phyloP scores from a whole-genome alignment of 2,329 filamentous ascomycete species.

The Cadophora sp. region DNA sequence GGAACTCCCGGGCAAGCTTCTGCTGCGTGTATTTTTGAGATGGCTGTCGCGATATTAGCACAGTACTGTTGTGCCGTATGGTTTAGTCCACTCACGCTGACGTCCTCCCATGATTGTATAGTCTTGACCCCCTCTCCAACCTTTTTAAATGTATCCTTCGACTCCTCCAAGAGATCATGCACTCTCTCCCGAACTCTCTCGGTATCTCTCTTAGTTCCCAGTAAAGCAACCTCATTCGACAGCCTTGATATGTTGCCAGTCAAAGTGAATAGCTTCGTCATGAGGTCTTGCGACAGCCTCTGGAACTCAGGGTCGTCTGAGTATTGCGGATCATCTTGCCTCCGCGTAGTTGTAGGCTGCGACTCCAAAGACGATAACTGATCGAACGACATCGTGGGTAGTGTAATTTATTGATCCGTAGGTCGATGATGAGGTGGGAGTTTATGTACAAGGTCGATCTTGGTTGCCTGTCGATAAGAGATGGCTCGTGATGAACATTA shows the following conservation, averaged over 20 bases:
- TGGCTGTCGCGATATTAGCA: slow-evolving; percentile 60
- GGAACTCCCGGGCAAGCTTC: slow-evolving; percentile 93
- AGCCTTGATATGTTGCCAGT: slow-evolving; percentile 88
- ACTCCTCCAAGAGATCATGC: slow-evolving; percentile 85
- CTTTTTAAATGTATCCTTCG: slow-evolving; percentile 84
- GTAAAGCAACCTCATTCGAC: slow-evolving; percentile 80
- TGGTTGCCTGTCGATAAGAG: slow-evolving; percentile 32
- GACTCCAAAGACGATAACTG: slow-evolving; percentile 85
- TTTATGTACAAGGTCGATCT: slow-evolving; percentile 27
- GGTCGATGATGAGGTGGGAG: background rate
- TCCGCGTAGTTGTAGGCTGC: slow-evolving; percentile 72
- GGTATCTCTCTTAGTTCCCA: slow-evolving; percentile 91
- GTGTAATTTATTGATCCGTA: background rate
- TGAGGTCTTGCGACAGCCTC: slow-evolving; percentile 80
- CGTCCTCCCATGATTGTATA: slow-evolving; percentile 84
- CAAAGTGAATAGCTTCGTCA: slow-evolving; percentile 86
- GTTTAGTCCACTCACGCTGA: slow-evolving; percentile 63
- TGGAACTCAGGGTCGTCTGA: slow-evolving; percentile 93
- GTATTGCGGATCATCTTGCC: slow-evolving; percentile 76
- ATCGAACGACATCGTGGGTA: slow-evolving; percentile 82
- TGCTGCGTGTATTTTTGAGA: slow-evolving; percentile 96
- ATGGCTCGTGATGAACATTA: slow-evolving; percentile 29
- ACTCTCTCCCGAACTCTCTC: slow-evolving; percentile 90
- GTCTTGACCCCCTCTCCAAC: slow-evolving; percentile 94
- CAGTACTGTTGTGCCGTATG: background rate